Percentiles rank a stretch among this genome's conserved stretches.
Evolutionary conservation across 164 flowering plant species (phyloP).

Genomic region (Protea cynaroides): DNA sequence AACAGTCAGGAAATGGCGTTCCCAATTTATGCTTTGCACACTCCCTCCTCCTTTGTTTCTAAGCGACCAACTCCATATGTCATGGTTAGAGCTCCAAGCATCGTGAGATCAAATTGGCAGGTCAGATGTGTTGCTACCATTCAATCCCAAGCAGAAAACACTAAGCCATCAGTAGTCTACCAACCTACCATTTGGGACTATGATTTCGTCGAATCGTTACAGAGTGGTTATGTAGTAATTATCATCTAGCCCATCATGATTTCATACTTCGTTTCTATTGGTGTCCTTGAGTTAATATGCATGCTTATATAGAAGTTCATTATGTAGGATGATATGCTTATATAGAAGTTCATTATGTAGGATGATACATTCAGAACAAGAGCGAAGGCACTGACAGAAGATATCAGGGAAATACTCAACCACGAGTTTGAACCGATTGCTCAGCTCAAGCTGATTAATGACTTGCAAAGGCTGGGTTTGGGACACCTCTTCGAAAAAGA

Average conservation of each 20-base stretch:
- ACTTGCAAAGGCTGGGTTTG: constrained; percentile 22
- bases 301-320: background rate
- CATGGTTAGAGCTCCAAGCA: background rate
- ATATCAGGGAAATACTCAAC: constrained; percentile 9
- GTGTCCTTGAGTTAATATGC: no score
- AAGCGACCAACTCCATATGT: background rate
- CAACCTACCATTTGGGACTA: constrained; percentile 22
- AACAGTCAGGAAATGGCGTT: background rate
- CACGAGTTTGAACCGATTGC: constrained; percentile 5
- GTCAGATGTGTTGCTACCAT: background rate
- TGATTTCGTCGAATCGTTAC: constrained; percentile 15
- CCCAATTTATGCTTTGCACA: background rate
- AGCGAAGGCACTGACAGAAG: constrained; percentile 11
- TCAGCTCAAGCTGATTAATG: constrained; percentile 20
- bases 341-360: no score
- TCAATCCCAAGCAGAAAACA: background rate
- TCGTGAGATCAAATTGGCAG: background rate
- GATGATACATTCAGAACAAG: constrained; percentile 2
- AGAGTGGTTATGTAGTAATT: constrained; percentile 7
- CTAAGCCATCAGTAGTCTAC: constrained; percentile 13
- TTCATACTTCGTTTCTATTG: no score
- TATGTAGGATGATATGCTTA: no score
- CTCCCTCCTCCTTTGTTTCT: background rate
- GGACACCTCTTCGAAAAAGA: constrained; percentile 18
- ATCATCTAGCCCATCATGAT: background rate